These are phyloP conservation scores for Leishmania mexicana DNA, from an alignment of 208 protist genomes.

Conservation along the genomic window DNA sequence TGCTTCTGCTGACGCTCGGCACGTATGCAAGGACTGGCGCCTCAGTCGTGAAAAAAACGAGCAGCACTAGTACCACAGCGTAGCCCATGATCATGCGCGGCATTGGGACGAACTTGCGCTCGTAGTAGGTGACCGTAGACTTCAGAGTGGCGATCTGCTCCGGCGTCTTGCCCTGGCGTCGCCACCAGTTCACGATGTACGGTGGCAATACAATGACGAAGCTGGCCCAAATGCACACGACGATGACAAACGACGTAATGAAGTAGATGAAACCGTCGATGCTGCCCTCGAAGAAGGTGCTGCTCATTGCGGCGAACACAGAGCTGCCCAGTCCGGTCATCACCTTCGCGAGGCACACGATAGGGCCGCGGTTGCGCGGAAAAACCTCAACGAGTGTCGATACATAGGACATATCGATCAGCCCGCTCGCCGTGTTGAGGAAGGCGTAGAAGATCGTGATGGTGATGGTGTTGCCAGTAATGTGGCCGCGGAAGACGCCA, in stretches of 20 bases:
- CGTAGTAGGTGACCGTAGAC: slow-evolving; percentile 39
- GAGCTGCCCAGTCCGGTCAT: slow-evolving; percentile 77
- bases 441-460: slow-evolving; percentile 70
- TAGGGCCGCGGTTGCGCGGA: slow-evolving; percentile 67
- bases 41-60: slow-evolving; percentile 65
- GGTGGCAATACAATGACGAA: slow-evolving; percentile 61
- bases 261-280: slow-evolving; percentile 63
- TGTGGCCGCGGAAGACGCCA: slow-evolving; percentile 38
- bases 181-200: slow-evolving; percentile 70
- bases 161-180: slow-evolving; percentile 45
- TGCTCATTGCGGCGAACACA: slow-evolving; percentile 43
- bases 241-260: slow-evolving; percentile 44
- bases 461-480: slow-evolving; percentile 53
- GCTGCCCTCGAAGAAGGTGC: slow-evolving; percentile 50
- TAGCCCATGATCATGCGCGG: slow-evolving; percentile 50
- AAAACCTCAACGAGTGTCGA: slow-evolving; percentile 61
- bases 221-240: slow-evolving; percentile 44
- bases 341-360: slow-evolving; percentile 72
- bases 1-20: slow-evolving; percentile 19
- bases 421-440: slow-evolving; percentile 51
- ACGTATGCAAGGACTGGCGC: slow-evolving; percentile 57
- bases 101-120: slow-evolving; percentile 59
- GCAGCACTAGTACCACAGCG: slow-evolving; percentile 36
- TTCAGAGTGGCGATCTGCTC: slow-evolving; percentile 41
- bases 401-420: slow-evolving; percentile 57